Evolutionary conservation across 2,329 filamentous ascomycete species (phyloP).

Genomic region (Fusarium sp.): DNA sequence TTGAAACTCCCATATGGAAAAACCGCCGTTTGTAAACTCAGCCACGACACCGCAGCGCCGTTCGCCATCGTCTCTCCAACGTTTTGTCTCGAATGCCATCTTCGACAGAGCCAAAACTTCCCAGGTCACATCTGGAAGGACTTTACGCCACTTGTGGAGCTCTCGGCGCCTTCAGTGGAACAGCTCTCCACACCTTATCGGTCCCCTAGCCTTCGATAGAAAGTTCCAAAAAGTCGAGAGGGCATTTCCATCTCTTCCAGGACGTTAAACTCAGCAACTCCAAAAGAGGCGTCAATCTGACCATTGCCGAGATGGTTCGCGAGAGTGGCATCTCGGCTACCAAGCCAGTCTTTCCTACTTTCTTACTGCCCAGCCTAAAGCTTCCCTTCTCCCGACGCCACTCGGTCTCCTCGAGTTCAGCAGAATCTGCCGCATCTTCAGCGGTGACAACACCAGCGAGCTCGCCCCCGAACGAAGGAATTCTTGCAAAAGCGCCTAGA

Average conservation of each 20-base stretch:
- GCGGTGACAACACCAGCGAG: slow-evolving; percentile 43
- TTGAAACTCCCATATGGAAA: not conserved
- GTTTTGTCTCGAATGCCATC: not conserved
- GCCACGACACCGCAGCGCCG: not conserved
- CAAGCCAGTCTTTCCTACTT: slow-evolving; percentile 59
- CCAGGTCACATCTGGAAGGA: not conserved
- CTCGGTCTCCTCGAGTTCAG: slow-evolving; percentile 49
- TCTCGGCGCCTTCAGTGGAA: slow-evolving; percentile 11
- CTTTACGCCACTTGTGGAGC: slow-evolving; percentile 31
- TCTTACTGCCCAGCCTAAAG: slow-evolving; percentile 61
- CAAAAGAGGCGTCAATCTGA: not conserved
- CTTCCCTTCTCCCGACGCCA: slow-evolving; percentile 59
- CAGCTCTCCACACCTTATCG: slow-evolving; percentile 24
- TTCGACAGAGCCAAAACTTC: not conserved
- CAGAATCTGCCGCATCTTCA: slow-evolving; percentile 42
- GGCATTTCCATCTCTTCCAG: slow-evolving; percentile 1
- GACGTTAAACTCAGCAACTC: not conserved
- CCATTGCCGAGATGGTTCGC: slow-evolving; percentile 44
- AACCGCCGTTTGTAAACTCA: not conserved
- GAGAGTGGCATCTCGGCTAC: slow-evolving; percentile 54
- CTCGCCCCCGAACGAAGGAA: slow-evolving; percentile 37
- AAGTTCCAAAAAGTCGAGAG: slow-evolving; percentile 23
- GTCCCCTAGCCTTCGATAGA: slow-evolving; percentile 20
- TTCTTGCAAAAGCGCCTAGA: slow-evolving; percentile 18
- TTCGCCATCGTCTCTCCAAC: not conserved